Base-by-base conservation (phyloP, 2,329 filamentous ascomycete genomes). In the Fusarium sp. region DNA sequence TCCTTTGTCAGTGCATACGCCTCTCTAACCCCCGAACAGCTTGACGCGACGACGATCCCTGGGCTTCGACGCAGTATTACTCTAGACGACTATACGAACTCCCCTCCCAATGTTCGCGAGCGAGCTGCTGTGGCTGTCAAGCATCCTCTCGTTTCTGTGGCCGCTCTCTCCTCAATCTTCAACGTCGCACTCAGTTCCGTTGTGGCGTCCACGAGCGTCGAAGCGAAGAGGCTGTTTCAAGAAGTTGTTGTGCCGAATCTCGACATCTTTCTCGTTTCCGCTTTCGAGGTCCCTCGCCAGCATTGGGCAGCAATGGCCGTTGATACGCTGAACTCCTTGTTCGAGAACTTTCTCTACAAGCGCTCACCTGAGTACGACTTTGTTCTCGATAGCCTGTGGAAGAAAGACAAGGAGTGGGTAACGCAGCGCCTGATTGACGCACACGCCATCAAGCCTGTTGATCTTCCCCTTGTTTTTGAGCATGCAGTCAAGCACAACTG, bases 1-100 rank as follows among this genome's bases (percentile, higher is more conserved):
- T 97, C 95, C n/a, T 98, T 98, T 81, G 90, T 98, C 64, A 93
- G 93, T 73, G 95, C 95, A 20, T 98, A 96, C 81, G 88, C 96
- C 25, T 94, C 93, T 5, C 89, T 95, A 66, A 90, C 89, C 14
- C 89, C 92, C 0, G 90, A 94, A 32, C 90, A 95, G 78, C 88
- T 98, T 30, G 95, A 98, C 81, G 93, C 94, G 4, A 93, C 92
- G 14, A 93, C 93, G 39, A 97, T 98, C 68, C 96, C 95, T 1
- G 91, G 93, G 37, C 88, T 98, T 39, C 90, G 94, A 66, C 89
- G 91, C 27, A 94, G 95, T 4, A 97, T 98, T 80, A 91, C 91
- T 3, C 78, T 90, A 4, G 86, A 89, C 5, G 87, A 89, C 7
- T 91, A 91, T 70, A 83, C 83, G 20, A 82, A 87, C 32, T 88